Evolutionary conservation across 202 grass and related monocot species (phyloP), one percentile per base, ranked within the genome.

Genomic region (Setaria italica): DNA sequence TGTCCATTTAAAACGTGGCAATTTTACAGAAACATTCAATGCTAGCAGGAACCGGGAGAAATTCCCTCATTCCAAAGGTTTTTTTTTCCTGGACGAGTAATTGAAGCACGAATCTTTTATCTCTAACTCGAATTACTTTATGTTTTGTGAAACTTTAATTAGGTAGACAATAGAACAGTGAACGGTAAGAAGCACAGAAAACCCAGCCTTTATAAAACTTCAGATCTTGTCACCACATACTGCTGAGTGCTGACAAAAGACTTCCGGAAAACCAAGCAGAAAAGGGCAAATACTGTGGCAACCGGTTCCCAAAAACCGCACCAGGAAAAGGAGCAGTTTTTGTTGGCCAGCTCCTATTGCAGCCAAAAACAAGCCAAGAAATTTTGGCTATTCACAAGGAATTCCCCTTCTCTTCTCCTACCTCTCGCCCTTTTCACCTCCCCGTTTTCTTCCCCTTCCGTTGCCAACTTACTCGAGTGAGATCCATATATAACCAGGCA

Each of bases 401-500:
- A 51, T 49, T 74, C 74, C 37, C 32, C 34, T 41, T 70, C 62
- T 69, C 69, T 62, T 80, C 89, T 63, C 77, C 82, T 86, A 84
- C 89, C 80, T 84, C 81, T 71, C 37, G 43, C 62, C 46, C 81
- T 80, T 79, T 41, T 84, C 89, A 87, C 69, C 80, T 83, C 75
- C 74, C 82, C 62, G 75, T 83, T 80, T 54, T 58, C 78, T 74
- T 67, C 55, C 54, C 68, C 9, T 79, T 90, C 46, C 49, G 55
- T 59, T 47, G 73, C 89, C 89, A 87, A 86, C 88, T 87, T 56
- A 29, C 74, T 69, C 58, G 54, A 70, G 70, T 77, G 89, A 91
- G 89, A 91, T 88, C 85, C 85, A 58, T 85, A 90, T 87, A 91
- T 85, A 84, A 64, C 67, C 67, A 57, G 85, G 53, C 82, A 92